Percentiles rank a stretch among this genome's conserved stretches.
These are phyloP conservation scores for Exophiala phaeomuriformis DNA, from an alignment of 2,329 filamentous ascomycete species.

Conservation along the genomic window DNA sequence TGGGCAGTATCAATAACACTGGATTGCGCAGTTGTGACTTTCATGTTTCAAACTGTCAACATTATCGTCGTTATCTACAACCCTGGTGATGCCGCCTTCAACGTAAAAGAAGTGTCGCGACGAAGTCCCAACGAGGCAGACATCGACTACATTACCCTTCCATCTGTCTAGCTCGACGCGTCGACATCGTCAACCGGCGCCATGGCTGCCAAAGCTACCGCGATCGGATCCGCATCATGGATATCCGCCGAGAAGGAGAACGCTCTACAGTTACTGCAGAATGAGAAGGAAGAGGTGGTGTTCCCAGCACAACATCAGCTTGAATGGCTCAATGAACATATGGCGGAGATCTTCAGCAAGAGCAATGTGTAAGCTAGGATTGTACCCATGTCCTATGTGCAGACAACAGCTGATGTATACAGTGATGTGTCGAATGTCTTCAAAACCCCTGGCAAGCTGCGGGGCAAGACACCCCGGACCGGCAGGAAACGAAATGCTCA, in stretches of 20 bases:
- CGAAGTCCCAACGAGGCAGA: too few species aligned
- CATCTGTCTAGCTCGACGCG: too few species aligned
- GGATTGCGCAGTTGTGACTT: background rate
- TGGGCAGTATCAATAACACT: conserved; percentile 1
- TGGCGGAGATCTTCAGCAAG: conserved; percentile 84
- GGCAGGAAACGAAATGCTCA: conserved; percentile 38
- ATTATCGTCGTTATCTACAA: background rate
- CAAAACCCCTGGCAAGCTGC: conserved; percentile 54
- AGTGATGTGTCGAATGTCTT: conserved; percentile 94
- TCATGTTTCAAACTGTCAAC: background rate
- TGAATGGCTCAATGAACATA: conserved; percentile 98
- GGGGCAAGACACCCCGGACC: conserved; percentile 44
- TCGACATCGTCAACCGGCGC: background rate
- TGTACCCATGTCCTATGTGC: conserved; percentile 18
- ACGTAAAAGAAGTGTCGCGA: background rate
- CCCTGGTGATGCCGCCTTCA: background rate
- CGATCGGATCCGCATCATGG: conserved; percentile 79
- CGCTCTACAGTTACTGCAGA: conserved; percentile 64
- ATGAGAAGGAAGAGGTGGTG: conserved; percentile 86
- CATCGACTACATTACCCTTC: background rate
- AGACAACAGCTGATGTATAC: conserved; percentile 6
- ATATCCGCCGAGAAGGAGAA: conserved; percentile 75
- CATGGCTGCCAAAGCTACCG: conserved; percentile 34
- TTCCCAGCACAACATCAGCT: conserved; percentile 89
- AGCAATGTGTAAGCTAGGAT: conserved; percentile 65